Evolutionary conservation across 2,329 filamentous ascomycete genomes (phyloP).

Genomic region (Neospermospora avenae): DNA sequence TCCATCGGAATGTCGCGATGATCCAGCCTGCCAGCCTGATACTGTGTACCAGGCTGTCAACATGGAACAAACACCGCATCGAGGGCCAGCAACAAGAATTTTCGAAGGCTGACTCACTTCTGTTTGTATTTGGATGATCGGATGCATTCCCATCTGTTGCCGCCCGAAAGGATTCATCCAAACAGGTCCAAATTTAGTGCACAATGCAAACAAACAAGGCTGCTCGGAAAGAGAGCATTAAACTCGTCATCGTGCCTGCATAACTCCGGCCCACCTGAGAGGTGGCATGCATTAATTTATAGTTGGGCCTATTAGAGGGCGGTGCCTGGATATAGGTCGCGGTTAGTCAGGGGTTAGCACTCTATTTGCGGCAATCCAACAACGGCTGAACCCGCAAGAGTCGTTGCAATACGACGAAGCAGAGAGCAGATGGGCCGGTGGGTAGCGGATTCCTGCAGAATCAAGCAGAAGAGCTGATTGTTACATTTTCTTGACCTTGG

Average conservation of each 20-base stretch:
- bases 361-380: slow-evolving; percentile 1
- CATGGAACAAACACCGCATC: not conserved
- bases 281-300: slow-evolving; percentile 6
- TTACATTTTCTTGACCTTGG: too few species aligned
- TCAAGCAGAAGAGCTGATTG: too few species aligned
- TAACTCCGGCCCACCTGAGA: not conserved
- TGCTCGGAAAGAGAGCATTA: not conserved
- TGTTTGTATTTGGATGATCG: not conserved
- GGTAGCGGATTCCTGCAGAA: too few species aligned
- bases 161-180: slow-evolving; percentile 5
- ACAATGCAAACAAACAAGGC: not conserved
- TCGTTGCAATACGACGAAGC: not conserved
- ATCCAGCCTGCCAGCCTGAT: not conserved
- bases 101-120: not conserved
- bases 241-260: slow-evolving; percentile 10
- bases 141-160: not conserved
- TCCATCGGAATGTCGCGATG: not conserved
- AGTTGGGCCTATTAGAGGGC: slow-evolving; percentile 12
- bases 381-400: slow-evolving; percentile 11
- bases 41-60: not conserved
- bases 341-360: slow-evolving; percentile 18
- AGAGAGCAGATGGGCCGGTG: not conserved
- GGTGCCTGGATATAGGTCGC: slow-evolving; percentile 17
- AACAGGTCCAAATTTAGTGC: not conserved
- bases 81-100: not conserved